phyloP scores from a whole-genome alignment of 2,329 filamentous ascomycete genomes.

The Knufia petricola region DNA sequence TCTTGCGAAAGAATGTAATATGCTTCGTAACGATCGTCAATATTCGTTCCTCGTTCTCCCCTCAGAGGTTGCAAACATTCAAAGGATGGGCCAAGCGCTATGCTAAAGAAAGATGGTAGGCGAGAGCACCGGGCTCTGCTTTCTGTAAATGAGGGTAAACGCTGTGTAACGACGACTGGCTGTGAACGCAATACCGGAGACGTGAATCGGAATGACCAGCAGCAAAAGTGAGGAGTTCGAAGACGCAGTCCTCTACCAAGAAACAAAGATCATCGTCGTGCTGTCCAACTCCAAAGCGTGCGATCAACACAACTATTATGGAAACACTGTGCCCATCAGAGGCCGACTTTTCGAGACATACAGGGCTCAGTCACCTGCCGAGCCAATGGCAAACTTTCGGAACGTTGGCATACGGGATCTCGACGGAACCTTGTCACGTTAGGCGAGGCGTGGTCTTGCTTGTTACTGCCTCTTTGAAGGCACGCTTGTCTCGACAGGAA shows the following conservation, averaged over 20 bases:
- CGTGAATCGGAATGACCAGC: neutral
- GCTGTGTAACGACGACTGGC: neutral
- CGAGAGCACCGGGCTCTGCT: slow-evolving; percentile 6
- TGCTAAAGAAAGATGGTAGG: neutral
- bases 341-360: neutral
- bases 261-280: slow-evolving; percentile 2
- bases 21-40: slow-evolving; percentile 1
- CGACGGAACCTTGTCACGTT: neutral
- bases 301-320: neutral
- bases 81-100: neutral
- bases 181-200: neutral
- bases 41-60: neutral
- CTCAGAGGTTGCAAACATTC: neutral
- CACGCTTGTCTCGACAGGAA: too few species aligned
- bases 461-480: neutral
- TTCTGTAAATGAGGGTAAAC: neutral
- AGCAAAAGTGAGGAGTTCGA: too few species aligned
- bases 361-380: neutral
- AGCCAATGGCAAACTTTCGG: neutral
- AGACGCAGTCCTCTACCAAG: neutral
- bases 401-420: neutral
- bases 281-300: neutral
- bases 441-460: neutral
- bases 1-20: neutral
- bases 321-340: neutral